Percentiles rank a stretch among this genome's conserved stretches.
phyloP scores from a whole-genome alignment of 768 basidiomycete species.

The Mycena indigotica region DNA sequence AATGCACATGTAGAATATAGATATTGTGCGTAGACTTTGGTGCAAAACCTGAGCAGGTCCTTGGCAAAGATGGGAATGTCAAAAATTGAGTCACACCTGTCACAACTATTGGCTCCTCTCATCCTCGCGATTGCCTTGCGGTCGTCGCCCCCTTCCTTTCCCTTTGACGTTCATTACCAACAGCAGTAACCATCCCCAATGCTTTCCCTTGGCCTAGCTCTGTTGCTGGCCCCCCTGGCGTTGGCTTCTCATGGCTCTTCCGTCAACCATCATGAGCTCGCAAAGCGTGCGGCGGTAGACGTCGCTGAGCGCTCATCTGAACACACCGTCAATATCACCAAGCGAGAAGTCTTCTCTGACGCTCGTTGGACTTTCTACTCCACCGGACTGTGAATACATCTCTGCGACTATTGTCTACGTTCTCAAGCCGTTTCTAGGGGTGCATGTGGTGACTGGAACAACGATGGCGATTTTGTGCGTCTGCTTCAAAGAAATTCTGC shows the following conservation, averaged over 20 bases:
- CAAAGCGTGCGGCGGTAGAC: slow-evolving; percentile 38
- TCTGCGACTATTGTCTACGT: slow-evolving; percentile 8
- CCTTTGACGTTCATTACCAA: slow-evolving; percentile 11
- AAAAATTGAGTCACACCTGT: neutral
- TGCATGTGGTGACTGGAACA: slow-evolving; percentile 52
- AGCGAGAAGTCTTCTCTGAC: slow-evolving; percentile 40
- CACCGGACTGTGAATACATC: slow-evolving; percentile 46
- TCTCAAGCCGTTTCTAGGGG: slow-evolving; percentile 45
- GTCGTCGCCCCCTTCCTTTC: slow-evolving; percentile 8
- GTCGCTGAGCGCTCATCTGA: slow-evolving; percentile 31
- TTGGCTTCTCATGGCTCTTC: slow-evolving; percentile 36
- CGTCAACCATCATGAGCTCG: slow-evolving; percentile 50
- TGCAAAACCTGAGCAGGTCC: neutral
- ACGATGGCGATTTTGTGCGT: slow-evolving; percentile 47
- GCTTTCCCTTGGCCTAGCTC: slow-evolving; percentile 25
- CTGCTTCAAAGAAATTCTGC: neutral
- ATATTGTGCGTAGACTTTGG: too few relatives aligned
- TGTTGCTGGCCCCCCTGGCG: slow-evolving; percentile 38
- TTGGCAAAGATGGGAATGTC: neutral
- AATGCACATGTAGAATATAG: neutral
- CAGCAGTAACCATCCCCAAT: slow-evolving; percentile 1
- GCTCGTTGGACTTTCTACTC: slow-evolving; percentile 60
- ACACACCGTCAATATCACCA: slow-evolving; percentile 25
- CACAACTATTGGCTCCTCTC: neutral
- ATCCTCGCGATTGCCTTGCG: slow-evolving; percentile 7